These are phyloP conservation scores for Cyberlindnera veronae DNA, from an alignment of 805 yeast genomes.

Conservation along the genomic window DNA sequence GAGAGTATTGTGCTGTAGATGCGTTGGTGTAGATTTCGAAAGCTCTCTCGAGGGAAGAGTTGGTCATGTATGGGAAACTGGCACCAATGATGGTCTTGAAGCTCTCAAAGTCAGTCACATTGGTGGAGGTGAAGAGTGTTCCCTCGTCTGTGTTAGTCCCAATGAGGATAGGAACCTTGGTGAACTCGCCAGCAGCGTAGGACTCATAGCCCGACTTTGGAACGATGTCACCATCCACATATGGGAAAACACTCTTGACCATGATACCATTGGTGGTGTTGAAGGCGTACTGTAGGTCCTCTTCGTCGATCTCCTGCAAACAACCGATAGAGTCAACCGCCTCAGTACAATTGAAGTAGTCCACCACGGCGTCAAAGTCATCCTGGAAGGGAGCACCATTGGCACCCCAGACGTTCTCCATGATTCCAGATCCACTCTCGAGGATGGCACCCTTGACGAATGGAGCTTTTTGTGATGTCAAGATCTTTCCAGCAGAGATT, in stretches of 20 bases:
- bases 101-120: conserved; percentile 4
- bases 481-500: conserved; percentile 15
- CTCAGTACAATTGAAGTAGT: conserved; percentile 13
- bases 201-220: conserved; percentile 14
- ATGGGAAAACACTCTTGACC: conserved; percentile 3
- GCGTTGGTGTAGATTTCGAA: conserved; percentile 8
- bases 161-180: conserved; percentile 22
- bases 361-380: conserved; percentile 7
- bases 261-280: conserved; percentile 17
- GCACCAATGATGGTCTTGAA: conserved; percentile 1
- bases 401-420: conserved; percentile 6
- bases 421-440: conserved; percentile 15
- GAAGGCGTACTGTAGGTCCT: conserved; percentile 6
- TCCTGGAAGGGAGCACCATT: conserved; percentile 3
- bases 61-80: conserved; percentile 9
- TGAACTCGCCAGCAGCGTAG: conserved; percentile 12
- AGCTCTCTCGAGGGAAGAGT: conserved; percentile 9
- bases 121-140: conserved; percentile 3
- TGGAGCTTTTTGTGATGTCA: conserved; percentile 8
- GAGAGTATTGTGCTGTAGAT: conserved; percentile 4
- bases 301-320: conserved; percentile 13
- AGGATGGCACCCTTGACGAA: conserved; percentile 19
- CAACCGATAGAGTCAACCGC: conserved; percentile 11
- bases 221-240: conserved; percentile 18
- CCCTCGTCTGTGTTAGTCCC: conserved; percentile 27